phyloP scores from a whole-genome alignment of 1,139 yeast genomes.

The Kazachstania sp. region DNA sequence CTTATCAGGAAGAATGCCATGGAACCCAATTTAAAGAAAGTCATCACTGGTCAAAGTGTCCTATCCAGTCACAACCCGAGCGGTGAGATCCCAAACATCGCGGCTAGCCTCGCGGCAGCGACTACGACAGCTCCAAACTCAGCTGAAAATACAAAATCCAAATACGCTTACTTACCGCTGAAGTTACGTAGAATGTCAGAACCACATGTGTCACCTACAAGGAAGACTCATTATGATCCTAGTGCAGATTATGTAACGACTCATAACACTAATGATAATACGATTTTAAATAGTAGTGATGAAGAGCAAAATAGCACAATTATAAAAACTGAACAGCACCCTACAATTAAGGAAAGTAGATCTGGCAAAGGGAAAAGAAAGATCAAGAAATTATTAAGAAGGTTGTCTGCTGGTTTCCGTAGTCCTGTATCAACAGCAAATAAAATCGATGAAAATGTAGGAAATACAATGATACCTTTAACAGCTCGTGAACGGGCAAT shows the following conservation, averaged over 20 bases:
- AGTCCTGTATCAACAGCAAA: not conserved
- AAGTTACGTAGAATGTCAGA: conserved; percentile 49
- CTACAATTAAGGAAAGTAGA: not conserved
- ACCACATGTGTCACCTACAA: conserved; percentile 48
- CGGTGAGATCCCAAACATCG: not conserved
- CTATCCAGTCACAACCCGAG: not conserved
- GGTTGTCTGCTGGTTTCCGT: conserved; percentile 4
- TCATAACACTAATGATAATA: not conserved
- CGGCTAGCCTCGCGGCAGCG: conserved; percentile 5
- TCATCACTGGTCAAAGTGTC: not conserved
- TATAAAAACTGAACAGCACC: not conserved
- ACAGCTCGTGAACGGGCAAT: not conserved
- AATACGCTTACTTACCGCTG: conserved; percentile 29
- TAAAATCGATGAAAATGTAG: not conserved
- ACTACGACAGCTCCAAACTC: too few relatives aligned
- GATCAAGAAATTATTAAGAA: conserved; percentile 8
- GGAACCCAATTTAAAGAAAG: not conserved
- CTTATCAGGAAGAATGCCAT: not conserved
- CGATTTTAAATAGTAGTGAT: not conserved
- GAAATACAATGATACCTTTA: not conserved
- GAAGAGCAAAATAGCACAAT: not conserved
- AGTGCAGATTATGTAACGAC: not conserved
- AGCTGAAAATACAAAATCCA: not conserved
- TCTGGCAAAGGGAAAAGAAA: conserved; percentile 1
- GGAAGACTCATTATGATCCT: conserved; percentile 12